Conservation (phyloP, 2,329 filamentous ascomycete genomes). For the Epichloe amarillans region DNA sequence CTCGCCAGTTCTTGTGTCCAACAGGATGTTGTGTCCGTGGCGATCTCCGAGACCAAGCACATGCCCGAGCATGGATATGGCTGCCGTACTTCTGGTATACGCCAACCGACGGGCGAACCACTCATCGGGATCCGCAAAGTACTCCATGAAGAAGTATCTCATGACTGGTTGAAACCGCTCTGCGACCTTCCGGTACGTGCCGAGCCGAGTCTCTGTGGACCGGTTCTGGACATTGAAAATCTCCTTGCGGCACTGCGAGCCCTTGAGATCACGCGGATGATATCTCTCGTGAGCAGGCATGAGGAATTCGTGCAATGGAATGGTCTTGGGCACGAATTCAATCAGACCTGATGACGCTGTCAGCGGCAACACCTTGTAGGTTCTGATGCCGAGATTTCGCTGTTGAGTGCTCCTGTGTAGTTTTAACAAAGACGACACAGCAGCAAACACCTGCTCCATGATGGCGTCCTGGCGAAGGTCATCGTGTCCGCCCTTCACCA, state of each 20-base stretch:
- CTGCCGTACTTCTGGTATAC: slow-evolving; percentile 86
- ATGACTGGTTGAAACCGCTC: slow-evolving; percentile 84
- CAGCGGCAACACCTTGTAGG: slow-evolving; percentile 91
- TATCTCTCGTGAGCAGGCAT: slow-evolving; percentile 83
- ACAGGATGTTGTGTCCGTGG: slow-evolving; percentile 91
- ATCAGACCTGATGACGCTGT: slow-evolving; percentile 80
- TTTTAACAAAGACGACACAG: slow-evolving; percentile 80
- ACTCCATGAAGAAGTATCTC: slow-evolving; percentile 94
- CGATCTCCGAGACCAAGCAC: slow-evolving; percentile 86
- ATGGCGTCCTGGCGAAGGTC: slow-evolving; percentile 93
- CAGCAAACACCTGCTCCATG: slow-evolving; percentile 99
- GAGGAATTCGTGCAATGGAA: slow-evolving; percentile 82
- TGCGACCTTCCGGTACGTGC: slow-evolving; percentile 63
- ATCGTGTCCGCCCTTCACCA: slow-evolving; percentile 92
- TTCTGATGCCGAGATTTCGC: slow-evolving; percentile 78
- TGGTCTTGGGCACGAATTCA: slow-evolving; percentile 90
- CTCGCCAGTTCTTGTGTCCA: slow-evolving; percentile 81
- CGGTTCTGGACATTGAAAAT: slow-evolving; percentile 62
- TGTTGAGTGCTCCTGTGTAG: slow-evolving; percentile 79
- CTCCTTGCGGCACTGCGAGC: slow-evolving; percentile 61
- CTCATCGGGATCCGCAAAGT: slow-evolving; percentile 84
- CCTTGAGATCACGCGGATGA: slow-evolving; percentile 71
- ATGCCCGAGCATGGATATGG: slow-evolving; percentile 89
- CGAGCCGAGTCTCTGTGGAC: slow-evolving; percentile 55
- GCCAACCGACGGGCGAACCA: slow-evolving; percentile 86